phyloP scores from a whole-genome alignment of 352 stramenopile species.

The Phytophthora cajani region DNA sequence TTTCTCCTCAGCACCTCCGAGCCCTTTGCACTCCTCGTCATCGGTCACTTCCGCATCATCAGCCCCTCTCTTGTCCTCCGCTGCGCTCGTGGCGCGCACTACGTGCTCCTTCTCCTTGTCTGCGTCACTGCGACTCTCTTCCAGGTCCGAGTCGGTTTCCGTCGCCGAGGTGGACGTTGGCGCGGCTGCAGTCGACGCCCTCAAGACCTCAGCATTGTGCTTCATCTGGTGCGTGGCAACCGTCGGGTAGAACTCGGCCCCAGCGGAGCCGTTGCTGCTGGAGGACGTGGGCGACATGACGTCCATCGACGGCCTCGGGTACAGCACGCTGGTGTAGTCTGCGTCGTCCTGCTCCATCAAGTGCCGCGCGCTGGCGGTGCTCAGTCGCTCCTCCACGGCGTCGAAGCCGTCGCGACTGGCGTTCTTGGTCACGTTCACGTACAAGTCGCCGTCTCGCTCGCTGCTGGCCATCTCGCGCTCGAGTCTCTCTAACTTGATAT shows the following conservation, averaged over 20 bases:
- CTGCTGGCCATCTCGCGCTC: constrained; percentile 22
- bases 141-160: constrained; percentile 43
- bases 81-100: constrained; percentile 3
- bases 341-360: constrained; percentile 21
- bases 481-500: constrained; percentile 27
- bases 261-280: constrained; percentile 58
- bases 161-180: constrained; percentile 37
- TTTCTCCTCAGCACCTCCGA: constrained; percentile 26
- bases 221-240: constrained; percentile 1
- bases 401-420: constrained; percentile 28
- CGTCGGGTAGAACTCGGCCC: constrained; percentile 30
- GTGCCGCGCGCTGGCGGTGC: constrained; percentile 13
- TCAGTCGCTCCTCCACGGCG: constrained; percentile 25
- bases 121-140: constrained; percentile 24
- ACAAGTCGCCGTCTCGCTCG: constrained; percentile 40
- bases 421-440: constrained; percentile 42
- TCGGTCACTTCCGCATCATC: constrained; percentile 17
- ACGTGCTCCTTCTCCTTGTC: constrained; percentile 33
- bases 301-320: constrained; percentile 31
- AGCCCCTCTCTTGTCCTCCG: constrained; percentile 23
- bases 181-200: neutral
- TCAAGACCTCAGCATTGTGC: constrained; percentile 4
- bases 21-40: constrained; percentile 37
- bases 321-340: constrained; percentile 43
- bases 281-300: constrained; percentile 62